Base-by-base conservation (phyloP, 2,329 filamentous ascomycete genomes). In the Monosporascus sp. region DNA sequence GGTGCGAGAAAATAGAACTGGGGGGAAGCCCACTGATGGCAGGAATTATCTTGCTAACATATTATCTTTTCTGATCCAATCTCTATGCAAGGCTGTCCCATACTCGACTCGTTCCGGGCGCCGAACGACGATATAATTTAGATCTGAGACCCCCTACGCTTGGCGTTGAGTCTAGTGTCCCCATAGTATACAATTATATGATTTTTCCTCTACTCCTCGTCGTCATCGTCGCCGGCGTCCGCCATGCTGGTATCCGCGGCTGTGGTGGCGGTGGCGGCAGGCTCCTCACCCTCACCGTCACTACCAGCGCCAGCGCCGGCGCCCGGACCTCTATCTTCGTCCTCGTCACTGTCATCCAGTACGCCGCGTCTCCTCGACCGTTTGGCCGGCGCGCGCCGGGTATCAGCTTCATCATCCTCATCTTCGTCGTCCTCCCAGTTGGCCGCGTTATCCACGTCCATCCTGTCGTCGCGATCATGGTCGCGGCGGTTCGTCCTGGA, bases 291-390 rank as follows among this genome's bases (percentile, higher is more conserved):
- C n/a, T 58, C 58, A 20, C 54, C 63, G 7, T 57, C 52, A 1
- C 55, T 56, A 8, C 57, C 52, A 40, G 51, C 49, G 35, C 57
- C 52, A 19, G 52, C 57, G 37, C 52, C 51, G 40, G 52, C 50
- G 41, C 58, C 50, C 3, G 51, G 52, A 31, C 56, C 58, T 26
- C 67, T 71, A 20, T 74, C 74, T 4, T 80, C 78, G 7, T 79
- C 79, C 48, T 82, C 79, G 48, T 82, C 79, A 49, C 77, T 80
- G 51, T 82, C 78, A 40, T 74, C 72, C 50, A 82, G 66, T 27
- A 82, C 76, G 37, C 78, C 72, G 20, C 77, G 78, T 44, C 80
- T 72, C 37, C 80, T 72, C 19, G 73, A 68, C 51, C 79, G 73
- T 68, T 77, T 80, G 51, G 65, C 65, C 60, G 71, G 70, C 56